Conservation (phyloP, 2,329 filamentous ascomycete species). For the Talaromyces sp. region DNA sequence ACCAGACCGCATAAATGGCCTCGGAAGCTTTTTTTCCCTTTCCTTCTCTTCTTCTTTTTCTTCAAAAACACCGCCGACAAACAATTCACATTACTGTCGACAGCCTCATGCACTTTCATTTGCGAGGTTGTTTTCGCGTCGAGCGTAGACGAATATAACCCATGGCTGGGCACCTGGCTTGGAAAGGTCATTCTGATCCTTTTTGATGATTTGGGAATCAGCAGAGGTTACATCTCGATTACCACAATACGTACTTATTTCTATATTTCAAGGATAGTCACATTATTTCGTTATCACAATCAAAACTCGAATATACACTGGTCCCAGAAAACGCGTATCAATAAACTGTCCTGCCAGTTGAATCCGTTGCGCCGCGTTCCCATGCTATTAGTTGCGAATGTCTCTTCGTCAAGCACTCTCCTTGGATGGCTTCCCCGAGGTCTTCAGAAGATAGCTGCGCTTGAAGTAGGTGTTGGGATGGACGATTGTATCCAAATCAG, state of each 20-base stretch:
- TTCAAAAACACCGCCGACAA: conserved; percentile 52
- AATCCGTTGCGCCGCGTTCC: conserved; percentile 11
- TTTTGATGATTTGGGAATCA: conserved; percentile 67
- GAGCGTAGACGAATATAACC: conserved; percentile 63
- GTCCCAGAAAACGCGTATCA: not conserved
- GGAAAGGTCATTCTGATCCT: conserved; percentile 62
- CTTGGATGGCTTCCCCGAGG: conserved; percentile 57
- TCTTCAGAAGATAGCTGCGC: conserved; percentile 83
- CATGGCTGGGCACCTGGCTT: conserved; percentile 70
- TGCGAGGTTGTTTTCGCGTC: conserved; percentile 65
- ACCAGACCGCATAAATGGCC: conserved; percentile 12
- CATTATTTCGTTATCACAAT: conserved; percentile 2
- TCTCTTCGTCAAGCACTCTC: conserved; percentile 22
- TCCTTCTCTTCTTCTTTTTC: conserved; percentile 36
- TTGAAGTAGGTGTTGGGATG: conserved; percentile 99
- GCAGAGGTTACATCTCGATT: conserved; percentile 58
- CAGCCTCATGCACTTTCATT: conserved; percentile 50
- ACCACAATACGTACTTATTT: not conserved
- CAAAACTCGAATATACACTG: not conserved
- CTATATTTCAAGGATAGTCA: not conserved
- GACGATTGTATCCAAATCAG: conserved; percentile 88
- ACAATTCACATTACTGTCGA: conserved; percentile 57
- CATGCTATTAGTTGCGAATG: conserved; percentile 9
- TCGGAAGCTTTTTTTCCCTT: conserved; percentile 27
- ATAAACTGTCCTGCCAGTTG: not conserved